phyloP scores from a whole-genome alignment of 371 early-diverging fungal species.

The Mucor indicus region DNA sequence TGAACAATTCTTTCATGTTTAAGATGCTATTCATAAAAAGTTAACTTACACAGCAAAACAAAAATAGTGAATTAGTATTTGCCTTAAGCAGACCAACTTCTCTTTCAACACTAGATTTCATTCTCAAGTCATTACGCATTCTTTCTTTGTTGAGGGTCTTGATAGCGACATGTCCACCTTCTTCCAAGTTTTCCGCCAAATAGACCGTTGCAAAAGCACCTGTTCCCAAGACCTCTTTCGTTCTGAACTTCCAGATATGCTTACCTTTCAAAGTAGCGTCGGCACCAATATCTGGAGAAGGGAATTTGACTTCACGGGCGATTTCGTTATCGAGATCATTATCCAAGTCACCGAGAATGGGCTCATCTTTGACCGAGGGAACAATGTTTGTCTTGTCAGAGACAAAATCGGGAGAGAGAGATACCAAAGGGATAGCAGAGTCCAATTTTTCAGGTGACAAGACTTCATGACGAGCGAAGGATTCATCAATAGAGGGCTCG shows the following conservation, averaged over 20 bases:
- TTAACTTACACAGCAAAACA: background rate
- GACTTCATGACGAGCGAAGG: too few species aligned
- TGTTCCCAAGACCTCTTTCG: slow-evolving; percentile 18
- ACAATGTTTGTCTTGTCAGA: slow-evolving; percentile 26
- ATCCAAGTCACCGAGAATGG: slow-evolving; percentile 36
- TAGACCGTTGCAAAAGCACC: slow-evolving; percentile 31
- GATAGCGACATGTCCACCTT: slow-evolving; percentile 14
- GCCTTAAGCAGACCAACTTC: slow-evolving; percentile 29
- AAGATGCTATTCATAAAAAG: too few species aligned
- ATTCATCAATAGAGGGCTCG: slow-evolving; percentile 4
- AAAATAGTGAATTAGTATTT: background rate
- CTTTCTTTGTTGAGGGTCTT: slow-evolving; percentile 25
- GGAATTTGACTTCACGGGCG: slow-evolving; percentile 2
- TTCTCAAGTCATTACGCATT: slow-evolving; percentile 10
- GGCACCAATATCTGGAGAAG: background rate
- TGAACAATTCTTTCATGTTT: slow-evolving; percentile 61
- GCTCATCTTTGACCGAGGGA: slow-evolving; percentile 31
- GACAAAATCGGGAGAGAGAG: slow-evolving; percentile 22
- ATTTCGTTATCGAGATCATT: slow-evolving; percentile 13
- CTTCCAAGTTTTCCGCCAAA: slow-evolving; percentile 21
- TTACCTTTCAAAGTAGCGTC: slow-evolving; percentile 17
- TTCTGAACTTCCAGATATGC: slow-evolving; percentile 20
- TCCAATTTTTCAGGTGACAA: too few species aligned
- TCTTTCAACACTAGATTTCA: slow-evolving; percentile 27
- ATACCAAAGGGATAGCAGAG: slow-evolving; percentile 34